Evolutionary conservation across 331 rosid genomes (phyloP).

Genomic region (Quercus tomentella): DNA sequence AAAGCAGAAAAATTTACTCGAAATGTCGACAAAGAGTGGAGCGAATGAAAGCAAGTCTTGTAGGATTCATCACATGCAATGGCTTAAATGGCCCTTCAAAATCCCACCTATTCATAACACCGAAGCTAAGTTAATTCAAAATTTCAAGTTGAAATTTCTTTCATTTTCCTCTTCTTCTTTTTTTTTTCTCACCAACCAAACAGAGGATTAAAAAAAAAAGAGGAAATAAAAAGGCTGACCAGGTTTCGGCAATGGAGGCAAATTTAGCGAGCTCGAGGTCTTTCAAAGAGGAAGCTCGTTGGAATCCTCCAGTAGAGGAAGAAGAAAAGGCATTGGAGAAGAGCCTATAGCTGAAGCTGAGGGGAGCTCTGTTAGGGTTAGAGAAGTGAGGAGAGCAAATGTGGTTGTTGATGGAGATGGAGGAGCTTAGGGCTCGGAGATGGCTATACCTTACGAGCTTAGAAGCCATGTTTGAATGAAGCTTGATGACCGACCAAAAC

Average conservation of each 20-base stretch:
- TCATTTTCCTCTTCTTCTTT: too few relatives aligned
- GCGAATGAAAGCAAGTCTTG: conserved; percentile 80
- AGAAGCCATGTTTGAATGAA: too few relatives aligned
- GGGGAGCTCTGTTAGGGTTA: background rate
- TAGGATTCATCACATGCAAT: conserved; percentile 79
- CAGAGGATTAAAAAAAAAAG: background rate
- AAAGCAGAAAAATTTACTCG: conserved; percentile 33
- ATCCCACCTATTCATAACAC: conserved; percentile 71
- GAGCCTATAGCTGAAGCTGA: conserved; percentile 16
- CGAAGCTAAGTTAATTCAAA: background rate
- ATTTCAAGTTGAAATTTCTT: too few relatives aligned
- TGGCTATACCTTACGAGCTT: conserved; percentile 11
- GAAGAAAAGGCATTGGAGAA: conserved; percentile 36
- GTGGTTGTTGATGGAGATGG: conserved; percentile 35
- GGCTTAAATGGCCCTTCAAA: conserved; percentile 93
- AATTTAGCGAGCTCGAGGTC: conserved; percentile 60
- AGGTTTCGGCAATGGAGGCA: conserved; percentile 64
- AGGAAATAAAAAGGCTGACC: conserved; percentile 32
- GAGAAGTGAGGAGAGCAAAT: conserved; percentile 1
- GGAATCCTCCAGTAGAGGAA: too few relatives aligned
- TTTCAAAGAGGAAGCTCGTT: conserved; percentile 33
- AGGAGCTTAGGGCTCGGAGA: conserved; percentile 25
- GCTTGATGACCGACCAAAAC: too few relatives aligned
- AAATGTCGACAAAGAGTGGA: conserved; percentile 83
- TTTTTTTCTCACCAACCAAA: background rate